A percentile compares a stretch with the other conserved stretches of the same genome.
Evolutionary conservation across 2,329 filamentous ascomycete genomes (phyloP).

Genomic region (Fusarium armeniacum): DNA sequence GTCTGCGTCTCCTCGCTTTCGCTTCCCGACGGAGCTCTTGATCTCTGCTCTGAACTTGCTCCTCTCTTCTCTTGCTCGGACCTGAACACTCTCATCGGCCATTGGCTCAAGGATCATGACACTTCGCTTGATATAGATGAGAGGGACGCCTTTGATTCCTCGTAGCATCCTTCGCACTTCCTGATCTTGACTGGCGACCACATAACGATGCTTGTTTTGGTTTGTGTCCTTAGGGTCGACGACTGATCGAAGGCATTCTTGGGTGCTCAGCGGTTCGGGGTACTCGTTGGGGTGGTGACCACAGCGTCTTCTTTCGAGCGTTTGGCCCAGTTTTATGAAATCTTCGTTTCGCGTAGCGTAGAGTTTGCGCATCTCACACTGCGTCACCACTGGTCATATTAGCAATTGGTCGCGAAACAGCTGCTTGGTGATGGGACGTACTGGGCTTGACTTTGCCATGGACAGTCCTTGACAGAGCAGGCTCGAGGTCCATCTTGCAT

Average conservation of each 20-base stretch:
- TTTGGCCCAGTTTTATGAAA: conserved; percentile 82
- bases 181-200: conserved; percentile 80
- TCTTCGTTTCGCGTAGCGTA: conserved; percentile 73
- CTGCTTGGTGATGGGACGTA: conserved; percentile 58
- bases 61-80: conserved; percentile 77
- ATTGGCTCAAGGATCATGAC: conserved; percentile 82
- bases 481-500: conserved; percentile 91
- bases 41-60: conserved; percentile 81
- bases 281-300: conserved; percentile 81
- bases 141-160: conserved; percentile 77
- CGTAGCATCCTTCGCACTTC: conserved; percentile 75
- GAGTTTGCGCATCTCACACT: conserved; percentile 84
- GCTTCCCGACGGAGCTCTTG: conserved; percentile 65
- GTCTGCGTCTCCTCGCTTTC: conserved; percentile 65
- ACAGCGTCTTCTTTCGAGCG: conserved; percentile 80
- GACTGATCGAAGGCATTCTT: conserved; percentile 79
- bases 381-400: conserved; percentile 76
- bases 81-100: conserved; percentile 74
- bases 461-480: conserved; percentile 82
- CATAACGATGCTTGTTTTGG: conserved; percentile 83
- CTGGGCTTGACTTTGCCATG: conserved; percentile 88
- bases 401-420: conserved; percentile 33
- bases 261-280: conserved; percentile 76
- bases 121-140: conserved; percentile 83
- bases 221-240: conserved; percentile 81